Percentiles rank a stretch among this genome's conserved stretches.
phyloP scores from a whole-genome alignment of 2,329 filamentous ascomycete genomes.

The Colletotrichum euphorbiae region DNA sequence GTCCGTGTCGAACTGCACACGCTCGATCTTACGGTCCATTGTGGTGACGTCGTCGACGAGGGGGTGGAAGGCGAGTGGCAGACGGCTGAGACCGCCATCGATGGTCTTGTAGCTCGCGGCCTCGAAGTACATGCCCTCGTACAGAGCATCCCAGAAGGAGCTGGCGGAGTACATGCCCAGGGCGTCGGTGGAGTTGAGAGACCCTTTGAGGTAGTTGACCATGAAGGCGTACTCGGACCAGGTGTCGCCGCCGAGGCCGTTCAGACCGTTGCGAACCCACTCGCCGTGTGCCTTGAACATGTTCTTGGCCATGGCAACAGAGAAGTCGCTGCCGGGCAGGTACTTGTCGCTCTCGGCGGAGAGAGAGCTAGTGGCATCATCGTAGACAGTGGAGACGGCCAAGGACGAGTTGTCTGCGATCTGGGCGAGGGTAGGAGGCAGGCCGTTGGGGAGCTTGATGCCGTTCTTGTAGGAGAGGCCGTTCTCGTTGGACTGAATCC shows the following conservation, averaged over 20 bases:
- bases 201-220: conserved; percentile 66
- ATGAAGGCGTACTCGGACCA: conserved; percentile 75
- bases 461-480: conserved; percentile 62
- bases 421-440: conserved; percentile 64
- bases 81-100: conserved; percentile 65
- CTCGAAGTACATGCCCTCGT: conserved; percentile 69
- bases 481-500: conserved; percentile 68
- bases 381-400: conserved; percentile 44
- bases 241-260: conserved; percentile 64
- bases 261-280: conserved; percentile 50
- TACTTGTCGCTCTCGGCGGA: conserved; percentile 51
- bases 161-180: conserved; percentile 47
- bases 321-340: conserved; percentile 51
- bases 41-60: conserved; percentile 68
- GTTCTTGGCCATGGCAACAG: conserved; percentile 53
- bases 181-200: conserved; percentile 65
- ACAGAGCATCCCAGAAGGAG: conserved; percentile 62
- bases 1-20: conserved; percentile 63
- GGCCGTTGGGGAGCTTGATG: conserved; percentile 61
- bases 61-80: conserved; percentile 72
- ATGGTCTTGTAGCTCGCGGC: conserved; percentile 74
- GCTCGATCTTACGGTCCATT: conserved; percentile 67
- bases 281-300: conserved; percentile 59
- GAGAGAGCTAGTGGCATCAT: conserved; percentile 50
- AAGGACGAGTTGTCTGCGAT: conserved; percentile 58